phyloP scores from a whole-genome alignment of 2,329 filamentous ascomycete genomes.

The Coniochaeta hoffmannii region DNA sequence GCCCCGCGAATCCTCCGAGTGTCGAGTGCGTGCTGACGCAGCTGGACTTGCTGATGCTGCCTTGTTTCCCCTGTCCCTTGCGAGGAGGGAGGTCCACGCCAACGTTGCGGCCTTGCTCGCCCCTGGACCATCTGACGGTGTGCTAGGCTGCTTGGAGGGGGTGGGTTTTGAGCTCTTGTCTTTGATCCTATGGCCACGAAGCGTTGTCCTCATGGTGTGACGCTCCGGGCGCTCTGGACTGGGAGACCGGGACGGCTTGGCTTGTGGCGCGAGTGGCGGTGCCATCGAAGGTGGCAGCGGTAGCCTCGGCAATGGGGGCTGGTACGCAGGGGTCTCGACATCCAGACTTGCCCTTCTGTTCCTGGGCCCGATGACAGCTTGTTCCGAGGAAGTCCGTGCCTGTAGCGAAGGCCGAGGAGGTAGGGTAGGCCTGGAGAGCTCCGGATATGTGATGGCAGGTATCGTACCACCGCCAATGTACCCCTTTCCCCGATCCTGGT shows the following conservation, averaged over 20 bases:
- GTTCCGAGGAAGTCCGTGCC: conserved; percentile 45
- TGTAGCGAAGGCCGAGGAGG: conserved; percentile 44
- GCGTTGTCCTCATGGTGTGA: conserved; percentile 54
- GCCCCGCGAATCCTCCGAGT: conserved; percentile 4
- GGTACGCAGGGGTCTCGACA: conserved; percentile 12
- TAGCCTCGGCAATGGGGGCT: conserved; percentile 14
- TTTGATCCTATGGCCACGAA: conserved; percentile 38
- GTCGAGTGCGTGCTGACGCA: conserved; percentile 13
- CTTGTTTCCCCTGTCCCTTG: conserved; percentile 24
- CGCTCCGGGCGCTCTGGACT: conserved; percentile 43
- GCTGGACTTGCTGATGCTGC: conserved; percentile 13
- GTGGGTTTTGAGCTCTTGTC: conserved; percentile 32
- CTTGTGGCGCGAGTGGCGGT: conserved; percentile 20
- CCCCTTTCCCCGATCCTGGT: conserved; percentile 29
- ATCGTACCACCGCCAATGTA: conserved; percentile 79
- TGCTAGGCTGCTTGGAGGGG: conserved; percentile 29
- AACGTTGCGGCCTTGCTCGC: conserved; percentile 58
- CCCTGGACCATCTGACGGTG: conserved; percentile 39
- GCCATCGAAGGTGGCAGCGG: conserved; percentile 22
- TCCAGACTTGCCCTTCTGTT: conserved; percentile 6
- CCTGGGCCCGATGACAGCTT: conserved; percentile 28
- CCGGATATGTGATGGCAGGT: conserved; percentile 69
- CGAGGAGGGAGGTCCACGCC: conserved; percentile 47
- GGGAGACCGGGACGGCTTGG: conserved; percentile 36
- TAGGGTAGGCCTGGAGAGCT: conserved; percentile 61